phyloP scores from a whole-genome alignment of 257 asterid genomes.

The Petunia axillaris region DNA sequence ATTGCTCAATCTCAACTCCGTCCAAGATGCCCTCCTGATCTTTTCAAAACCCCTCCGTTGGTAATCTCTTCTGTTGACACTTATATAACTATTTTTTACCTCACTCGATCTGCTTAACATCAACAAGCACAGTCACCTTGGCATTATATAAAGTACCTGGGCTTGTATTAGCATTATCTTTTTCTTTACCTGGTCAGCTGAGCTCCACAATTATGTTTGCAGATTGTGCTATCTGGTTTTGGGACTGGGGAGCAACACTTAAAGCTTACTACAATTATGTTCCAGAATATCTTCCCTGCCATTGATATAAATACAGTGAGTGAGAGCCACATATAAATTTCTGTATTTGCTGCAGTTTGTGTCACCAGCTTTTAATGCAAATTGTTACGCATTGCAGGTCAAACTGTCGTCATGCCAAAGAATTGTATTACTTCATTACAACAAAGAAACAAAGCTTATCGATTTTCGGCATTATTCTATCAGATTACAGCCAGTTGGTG shows the following conservation, averaged over 20 bases:
- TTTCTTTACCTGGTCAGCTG: constrained; percentile 18
- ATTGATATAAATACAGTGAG: constrained; percentile 89
- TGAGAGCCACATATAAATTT: constrained; percentile 27
- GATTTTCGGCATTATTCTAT: constrained; percentile 93
- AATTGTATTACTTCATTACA: constrained; percentile 86
- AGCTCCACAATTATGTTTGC: constrained; percentile 35
- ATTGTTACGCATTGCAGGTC: constrained; percentile 55
- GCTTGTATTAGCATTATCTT: neutral
- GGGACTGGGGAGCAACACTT: constrained; percentile 96
- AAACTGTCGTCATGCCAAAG: constrained; percentile 94
- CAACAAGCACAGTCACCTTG: neutral
- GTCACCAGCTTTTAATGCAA: neutral
- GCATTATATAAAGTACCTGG: constrained; percentile 5
- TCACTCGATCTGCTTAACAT: neutral
- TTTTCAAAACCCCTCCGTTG: constrained; percentile 81
- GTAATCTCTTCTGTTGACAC: constrained; percentile 41
- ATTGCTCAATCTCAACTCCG: constrained; percentile 75
- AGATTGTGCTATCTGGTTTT: constrained; percentile 97
- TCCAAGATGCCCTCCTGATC: constrained; percentile 81
- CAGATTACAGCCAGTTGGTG: constrained; percentile 94
- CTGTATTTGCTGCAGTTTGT: neutral
- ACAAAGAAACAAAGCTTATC: constrained; percentile 81
- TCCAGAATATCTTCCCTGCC: constrained; percentile 95
- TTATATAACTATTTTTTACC: constrained; percentile 1
- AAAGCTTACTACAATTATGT: constrained; percentile 84